Evolutionary conservation across 805 yeast genomes (phyloP).

Genomic region (Candida takata): DNA sequence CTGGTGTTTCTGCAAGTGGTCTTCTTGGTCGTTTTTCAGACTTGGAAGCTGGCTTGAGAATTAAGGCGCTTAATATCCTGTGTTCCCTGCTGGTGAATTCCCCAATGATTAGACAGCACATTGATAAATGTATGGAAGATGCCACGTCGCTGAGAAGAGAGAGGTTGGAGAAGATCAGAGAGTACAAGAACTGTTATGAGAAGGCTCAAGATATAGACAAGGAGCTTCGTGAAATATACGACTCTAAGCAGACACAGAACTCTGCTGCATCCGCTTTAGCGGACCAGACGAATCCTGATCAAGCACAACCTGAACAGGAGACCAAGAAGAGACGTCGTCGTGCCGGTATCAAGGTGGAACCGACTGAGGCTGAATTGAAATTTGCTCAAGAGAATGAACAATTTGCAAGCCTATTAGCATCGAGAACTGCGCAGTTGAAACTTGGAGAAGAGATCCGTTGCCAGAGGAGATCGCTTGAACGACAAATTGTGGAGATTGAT

Average conservation of each 20-base stretch:
- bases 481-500: constrained; percentile 59
- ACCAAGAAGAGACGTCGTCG: constrained; percentile 24
- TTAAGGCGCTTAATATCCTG: constrained; percentile 53
- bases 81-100: constrained; percentile 58
- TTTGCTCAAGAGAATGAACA: constrained; percentile 33
- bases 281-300: not conserved
- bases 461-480: constrained; percentile 50
- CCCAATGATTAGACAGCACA: constrained; percentile 47
- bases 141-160: constrained; percentile 56
- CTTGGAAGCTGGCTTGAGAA: constrained; percentile 45
- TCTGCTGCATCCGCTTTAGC: constrained; percentile 4
- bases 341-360: constrained; percentile 28
- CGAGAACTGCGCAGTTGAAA: constrained; percentile 33
- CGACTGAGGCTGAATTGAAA: constrained; percentile 33
- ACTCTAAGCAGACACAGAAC: constrained; percentile 17
- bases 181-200: constrained; percentile 47
- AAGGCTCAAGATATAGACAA: constrained; percentile 40
- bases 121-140: constrained; percentile 64
- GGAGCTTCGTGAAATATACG: constrained; percentile 28
- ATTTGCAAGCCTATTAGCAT: constrained; percentile 36
- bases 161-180: constrained; percentile 58
- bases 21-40: constrained; percentile 50
- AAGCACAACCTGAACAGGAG: constrained; percentile 15
- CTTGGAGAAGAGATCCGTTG: constrained; percentile 39
- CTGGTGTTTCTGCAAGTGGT: constrained; percentile 41